Percentiles rank a stretch among this genome's conserved stretches.
Evolutionary conservation across 306 rosid genomes (phyloP).

Genomic region (Vigna reflexopilosa): DNA sequence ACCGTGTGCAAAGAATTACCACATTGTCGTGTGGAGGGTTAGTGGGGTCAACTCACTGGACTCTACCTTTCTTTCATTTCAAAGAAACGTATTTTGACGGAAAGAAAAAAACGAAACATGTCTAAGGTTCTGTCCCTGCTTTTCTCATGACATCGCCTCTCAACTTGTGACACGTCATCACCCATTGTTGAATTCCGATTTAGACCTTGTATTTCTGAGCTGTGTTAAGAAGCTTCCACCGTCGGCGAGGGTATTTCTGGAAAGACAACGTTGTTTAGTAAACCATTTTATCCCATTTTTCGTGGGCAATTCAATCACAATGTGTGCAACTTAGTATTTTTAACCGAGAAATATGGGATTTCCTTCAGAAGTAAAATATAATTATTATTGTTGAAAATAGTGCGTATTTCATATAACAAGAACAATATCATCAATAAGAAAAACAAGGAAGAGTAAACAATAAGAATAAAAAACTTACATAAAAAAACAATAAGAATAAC

Average conservation of each 20-base stretch:
- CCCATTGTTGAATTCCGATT: slow-evolving; percentile 3
- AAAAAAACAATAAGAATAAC: too few relatives aligned
- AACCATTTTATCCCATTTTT: too few relatives aligned
- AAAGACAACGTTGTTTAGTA: neutral
- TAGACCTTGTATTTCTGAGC: neutral
- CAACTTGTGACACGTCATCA: slow-evolving; percentile 11
- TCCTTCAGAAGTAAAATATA: too few relatives aligned
- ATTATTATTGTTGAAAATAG: too few relatives aligned
- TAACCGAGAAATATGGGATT: too few relatives aligned
- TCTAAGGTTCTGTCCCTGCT: neutral
- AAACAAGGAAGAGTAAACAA: too few relatives aligned
- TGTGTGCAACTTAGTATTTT: too few relatives aligned
- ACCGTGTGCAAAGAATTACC: slow-evolving; percentile 24
- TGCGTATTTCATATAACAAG: too few relatives aligned
- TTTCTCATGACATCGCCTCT: neutral
- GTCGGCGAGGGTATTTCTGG: slow-evolving; percentile 44
- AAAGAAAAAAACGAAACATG: neutral
- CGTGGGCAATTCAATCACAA: too few relatives aligned
- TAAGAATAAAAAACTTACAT: too few relatives aligned
- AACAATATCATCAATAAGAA: too few relatives aligned
- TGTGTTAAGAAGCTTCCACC: neutral
- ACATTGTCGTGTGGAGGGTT: slow-evolving; percentile 22
- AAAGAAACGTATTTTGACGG: slow-evolving; percentile 40
- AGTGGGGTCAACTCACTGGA: slow-evolving; percentile 35
- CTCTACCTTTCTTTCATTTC: neutral